phyloP scores from a whole-genome alignment of 2,329 filamentous ascomycete genomes.

The Metarhizium rileyi region DNA sequence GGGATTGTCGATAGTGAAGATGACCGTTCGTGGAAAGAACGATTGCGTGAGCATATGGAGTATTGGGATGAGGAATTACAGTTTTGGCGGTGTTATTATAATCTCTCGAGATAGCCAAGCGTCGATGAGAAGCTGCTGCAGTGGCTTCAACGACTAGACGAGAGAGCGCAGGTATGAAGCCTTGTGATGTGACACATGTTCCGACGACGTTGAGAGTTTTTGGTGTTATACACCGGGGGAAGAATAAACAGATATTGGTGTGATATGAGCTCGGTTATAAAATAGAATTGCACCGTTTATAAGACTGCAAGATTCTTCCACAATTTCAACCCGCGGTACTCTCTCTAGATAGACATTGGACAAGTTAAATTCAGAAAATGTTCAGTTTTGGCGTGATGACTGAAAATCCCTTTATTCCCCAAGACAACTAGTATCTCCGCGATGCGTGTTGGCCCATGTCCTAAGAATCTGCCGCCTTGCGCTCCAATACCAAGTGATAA shows the following conservation, averaged over 20 bases:
- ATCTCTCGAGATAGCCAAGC: neutral
- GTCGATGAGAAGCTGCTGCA: neutral
- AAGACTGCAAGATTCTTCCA: neutral
- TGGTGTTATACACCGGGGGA: neutral
- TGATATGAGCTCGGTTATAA: neutral
- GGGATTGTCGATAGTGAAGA: slow-evolving; percentile 19
- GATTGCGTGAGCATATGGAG: slow-evolving; percentile 9
- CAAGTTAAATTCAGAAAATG: no score
- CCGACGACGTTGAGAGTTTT: neutral
- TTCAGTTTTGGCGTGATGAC: no score
- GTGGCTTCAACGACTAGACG: neutral
- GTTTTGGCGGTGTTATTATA: neutral
- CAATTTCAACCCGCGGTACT: neutral
- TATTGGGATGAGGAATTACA: slow-evolving; percentile 4
- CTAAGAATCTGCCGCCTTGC: no score
- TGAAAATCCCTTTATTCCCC: no score
- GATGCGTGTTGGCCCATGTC: no score
- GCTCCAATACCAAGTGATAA: no score
- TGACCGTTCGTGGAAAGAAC: slow-evolving; percentile 14
- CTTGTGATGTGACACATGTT: neutral
- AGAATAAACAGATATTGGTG: neutral
- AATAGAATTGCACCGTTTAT: neutral
- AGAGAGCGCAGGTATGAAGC: neutral
- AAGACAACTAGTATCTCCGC: no score
- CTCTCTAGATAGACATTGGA: no score